Conservation (phyloP, 306 rosid species). For the Lathyrus tuberosus region DNA sequence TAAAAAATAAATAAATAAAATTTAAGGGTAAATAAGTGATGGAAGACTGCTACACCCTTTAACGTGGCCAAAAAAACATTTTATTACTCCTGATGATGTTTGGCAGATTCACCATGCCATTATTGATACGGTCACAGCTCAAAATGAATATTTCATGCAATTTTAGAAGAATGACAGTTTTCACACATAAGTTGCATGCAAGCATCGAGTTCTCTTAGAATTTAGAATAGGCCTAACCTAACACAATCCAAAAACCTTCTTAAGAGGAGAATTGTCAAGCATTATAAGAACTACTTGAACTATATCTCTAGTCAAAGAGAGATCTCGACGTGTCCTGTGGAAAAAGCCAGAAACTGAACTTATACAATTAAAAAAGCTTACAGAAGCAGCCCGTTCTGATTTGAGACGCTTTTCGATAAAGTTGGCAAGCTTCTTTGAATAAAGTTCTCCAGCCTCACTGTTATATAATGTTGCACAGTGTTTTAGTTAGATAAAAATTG, state of each 20-base stretch:
- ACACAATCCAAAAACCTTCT: neutral
- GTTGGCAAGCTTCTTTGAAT: conserved; percentile 84
- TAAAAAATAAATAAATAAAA: too few relatives aligned
- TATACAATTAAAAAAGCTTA: conserved; percentile 53
- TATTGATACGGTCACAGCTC: neutral
- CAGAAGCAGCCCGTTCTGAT: conserved; percentile 97
- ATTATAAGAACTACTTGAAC: neutral
- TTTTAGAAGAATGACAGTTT: conserved; percentile 19
- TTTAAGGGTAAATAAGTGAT: neutral
- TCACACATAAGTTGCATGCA: conserved; percentile 25
- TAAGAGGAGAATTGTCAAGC: neutral
- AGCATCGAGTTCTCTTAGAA: conserved; percentile 2
- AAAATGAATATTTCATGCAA: conserved; percentile 16
- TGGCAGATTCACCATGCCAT: conserved; percentile 14
- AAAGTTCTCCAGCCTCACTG: conserved; percentile 88
- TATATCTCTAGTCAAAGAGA: neutral
- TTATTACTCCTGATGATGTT: neutral
- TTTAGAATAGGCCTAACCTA: neutral
- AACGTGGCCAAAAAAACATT: neutral
- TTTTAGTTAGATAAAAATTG: conserved; percentile 26
- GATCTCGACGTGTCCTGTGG: neutral
- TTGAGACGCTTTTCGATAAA: conserved; percentile 91
- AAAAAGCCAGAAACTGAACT: conserved; percentile 37
- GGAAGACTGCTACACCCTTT: neutral
- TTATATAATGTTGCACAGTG: conserved; percentile 37